phyloP scores from a whole-genome alignment of 225 moss, liverwort and hornwort species.

The Marchantia polymorpha region DNA sequence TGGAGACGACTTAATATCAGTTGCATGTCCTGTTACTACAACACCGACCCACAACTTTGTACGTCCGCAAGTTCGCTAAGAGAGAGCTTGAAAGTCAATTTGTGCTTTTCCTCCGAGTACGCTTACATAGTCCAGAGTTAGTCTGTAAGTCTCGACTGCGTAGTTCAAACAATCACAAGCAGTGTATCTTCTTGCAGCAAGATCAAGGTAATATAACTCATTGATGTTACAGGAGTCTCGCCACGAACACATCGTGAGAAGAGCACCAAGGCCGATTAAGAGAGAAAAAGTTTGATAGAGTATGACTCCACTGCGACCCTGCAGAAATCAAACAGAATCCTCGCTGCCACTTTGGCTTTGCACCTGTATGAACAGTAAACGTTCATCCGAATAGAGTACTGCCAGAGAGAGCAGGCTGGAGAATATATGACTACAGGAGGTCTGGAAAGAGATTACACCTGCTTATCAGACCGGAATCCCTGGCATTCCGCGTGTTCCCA shows the following conservation, averaged over 20 bases:
- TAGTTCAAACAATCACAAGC: constrained; percentile 51
- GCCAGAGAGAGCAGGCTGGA: constrained; percentile 7
- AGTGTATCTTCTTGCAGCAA: constrained; percentile 44
- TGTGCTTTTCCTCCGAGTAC: constrained; percentile 38
- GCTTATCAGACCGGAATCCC: constrained; percentile 83
- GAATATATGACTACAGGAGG: constrained; percentile 4
- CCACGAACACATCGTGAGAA: constrained; percentile 10
- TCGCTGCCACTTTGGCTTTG: not conserved
- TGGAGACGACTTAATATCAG: constrained; percentile 20
- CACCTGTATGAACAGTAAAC: constrained; percentile 3
- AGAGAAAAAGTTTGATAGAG: too few relatives aligned
- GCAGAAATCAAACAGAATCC: constrained; percentile 4
- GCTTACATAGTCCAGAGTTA: constrained; percentile 45
- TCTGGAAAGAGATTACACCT: constrained; percentile 67
- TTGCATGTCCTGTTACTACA: constrained; percentile 28
- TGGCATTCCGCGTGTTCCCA: constrained; percentile 99
- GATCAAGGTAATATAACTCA: constrained; percentile 14
- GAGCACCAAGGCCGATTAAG: constrained; percentile 22
- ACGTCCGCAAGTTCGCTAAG: constrained; percentile 30
- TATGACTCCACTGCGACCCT: constrained; percentile 3
- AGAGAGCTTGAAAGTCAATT: constrained; percentile 32
- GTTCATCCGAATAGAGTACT: not conserved
- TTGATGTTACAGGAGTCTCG: constrained; percentile 14
- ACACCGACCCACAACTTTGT: constrained; percentile 37
- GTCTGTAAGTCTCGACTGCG: constrained; percentile 49